phyloP scores from a whole-genome alignment of 2,329 filamentous ascomycete genomes.

The Trichothecium sympodiale region DNA sequence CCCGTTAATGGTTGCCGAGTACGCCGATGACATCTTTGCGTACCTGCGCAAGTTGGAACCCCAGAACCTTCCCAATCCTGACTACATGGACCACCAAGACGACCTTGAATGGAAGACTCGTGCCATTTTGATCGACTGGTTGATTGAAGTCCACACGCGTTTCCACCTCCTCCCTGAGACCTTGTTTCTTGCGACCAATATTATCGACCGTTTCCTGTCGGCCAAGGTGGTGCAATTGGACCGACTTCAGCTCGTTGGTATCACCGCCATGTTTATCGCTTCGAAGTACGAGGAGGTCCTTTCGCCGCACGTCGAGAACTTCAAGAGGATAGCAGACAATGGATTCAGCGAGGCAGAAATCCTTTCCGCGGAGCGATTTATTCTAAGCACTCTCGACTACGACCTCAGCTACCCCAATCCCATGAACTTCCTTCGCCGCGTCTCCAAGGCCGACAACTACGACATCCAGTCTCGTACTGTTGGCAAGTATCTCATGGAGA shows the following conservation, averaged over 20 bases:
- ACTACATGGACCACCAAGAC: constrained; percentile 92
- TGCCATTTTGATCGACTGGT: constrained; percentile 93
- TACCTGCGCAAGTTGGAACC: constrained; percentile 82
- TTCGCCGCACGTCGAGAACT: constrained; percentile 93
- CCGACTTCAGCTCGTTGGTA: constrained; percentile 89
- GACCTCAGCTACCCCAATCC: constrained; percentile 98
- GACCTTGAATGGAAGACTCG: constrained; percentile 98
- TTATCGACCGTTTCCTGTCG: constrained; percentile 95
- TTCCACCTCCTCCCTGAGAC: constrained; percentile 95
- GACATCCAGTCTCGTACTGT: constrained; percentile 96
- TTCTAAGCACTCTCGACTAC: constrained; percentile 84
- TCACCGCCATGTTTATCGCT: constrained; percentile 98
- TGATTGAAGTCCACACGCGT: constrained; percentile 94
- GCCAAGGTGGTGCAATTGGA: constrained; percentile 93
- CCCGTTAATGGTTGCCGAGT: constrained; percentile 95
- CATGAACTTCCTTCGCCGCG: constrained; percentile 98
- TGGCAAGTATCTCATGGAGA: constrained; percentile 96
- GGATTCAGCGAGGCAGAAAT: constrained; percentile 94
- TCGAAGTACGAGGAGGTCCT: constrained; percentile 98
- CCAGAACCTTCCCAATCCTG: constrained; percentile 69
- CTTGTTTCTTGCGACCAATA: constrained; percentile 92
- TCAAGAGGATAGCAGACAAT: constrained; percentile 92
- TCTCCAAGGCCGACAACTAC: constrained; percentile 99
- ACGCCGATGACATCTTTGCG: constrained; percentile 93
- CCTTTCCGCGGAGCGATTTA: constrained; percentile 89